Conservation (phyloP, 768 basidiomycete genomes). For the Russula lepida region DNA sequence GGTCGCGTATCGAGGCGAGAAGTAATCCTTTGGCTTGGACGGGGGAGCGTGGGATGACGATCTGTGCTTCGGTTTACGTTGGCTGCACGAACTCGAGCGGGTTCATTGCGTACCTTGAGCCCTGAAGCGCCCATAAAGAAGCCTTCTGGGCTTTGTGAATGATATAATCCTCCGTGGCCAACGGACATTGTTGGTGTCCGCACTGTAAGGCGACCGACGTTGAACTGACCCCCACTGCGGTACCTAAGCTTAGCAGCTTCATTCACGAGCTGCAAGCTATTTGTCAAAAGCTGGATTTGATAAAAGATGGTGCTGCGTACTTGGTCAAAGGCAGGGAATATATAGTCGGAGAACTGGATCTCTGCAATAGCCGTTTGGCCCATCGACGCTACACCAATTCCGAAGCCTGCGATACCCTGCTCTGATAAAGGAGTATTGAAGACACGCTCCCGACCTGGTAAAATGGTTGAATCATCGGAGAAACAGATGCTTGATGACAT, state of each 20-base stretch:
- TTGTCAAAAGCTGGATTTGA: not conserved
- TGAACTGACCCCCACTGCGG: conserved; percentile 76
- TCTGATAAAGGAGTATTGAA: conserved; percentile 93
- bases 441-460: conserved; percentile 75
- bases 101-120: conserved; percentile 50
- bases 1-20: conserved; percentile 79
- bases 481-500: not conserved
- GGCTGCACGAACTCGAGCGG: not conserved
- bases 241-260: conserved; percentile 93
- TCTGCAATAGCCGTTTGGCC: conserved; percentile 93
- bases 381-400: conserved; percentile 85
- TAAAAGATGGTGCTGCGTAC: conserved; percentile 30
- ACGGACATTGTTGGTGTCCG: conserved; percentile 88
- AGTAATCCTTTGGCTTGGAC: conserved; percentile 94
- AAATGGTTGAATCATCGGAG: not conserved
- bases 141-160: conserved; percentile 92
- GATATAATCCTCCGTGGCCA: conserved; percentile 85
- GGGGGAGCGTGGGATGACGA: conserved; percentile 92
- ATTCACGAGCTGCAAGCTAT: conserved; percentile 62
- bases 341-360: conserved; percentile 87
- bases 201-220: conserved; percentile 76
- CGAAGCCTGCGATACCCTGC: conserved; percentile 93
- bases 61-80: conserved; percentile 22
- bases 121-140: conserved; percentile 90
- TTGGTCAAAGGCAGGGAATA: conserved; percentile 93